A percentile compares a stretch with the other conserved stretches of the same genome.
Conservation (phyloP, 768 basidiomycete genomes). For the Tulasnella sp. region DNA sequence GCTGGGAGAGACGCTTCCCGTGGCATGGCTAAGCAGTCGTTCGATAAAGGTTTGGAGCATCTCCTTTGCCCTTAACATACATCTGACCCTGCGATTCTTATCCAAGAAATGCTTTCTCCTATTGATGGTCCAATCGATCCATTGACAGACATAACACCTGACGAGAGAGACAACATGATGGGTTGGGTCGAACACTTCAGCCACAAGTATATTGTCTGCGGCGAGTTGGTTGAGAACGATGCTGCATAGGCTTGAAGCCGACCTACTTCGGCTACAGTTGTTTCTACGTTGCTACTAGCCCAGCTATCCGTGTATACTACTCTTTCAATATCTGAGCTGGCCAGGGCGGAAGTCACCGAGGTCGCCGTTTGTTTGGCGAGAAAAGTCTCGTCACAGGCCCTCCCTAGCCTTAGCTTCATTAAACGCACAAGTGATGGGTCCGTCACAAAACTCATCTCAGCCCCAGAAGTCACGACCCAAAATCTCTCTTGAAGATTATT, state of each 20-base stretch:
- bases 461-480: background rate
- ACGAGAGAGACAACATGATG: slow-evolving; percentile 92
- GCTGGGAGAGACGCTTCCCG: slow-evolving; percentile 93
- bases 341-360: background rate
- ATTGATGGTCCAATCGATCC: slow-evolving; percentile 83
- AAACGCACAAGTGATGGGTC: background rate
- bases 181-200: slow-evolving; percentile 94
- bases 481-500: background rate
- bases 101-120: slow-evolving; percentile 82
- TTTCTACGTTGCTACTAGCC: background rate
- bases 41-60: slow-evolving; percentile 66
- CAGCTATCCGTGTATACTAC: background rate
- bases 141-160: slow-evolving; percentile 67
- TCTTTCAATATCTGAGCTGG: background rate
- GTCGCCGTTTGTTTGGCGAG: background rate
- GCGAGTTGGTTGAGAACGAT: slow-evolving; percentile 80
- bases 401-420: background rate
- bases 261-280: background rate
- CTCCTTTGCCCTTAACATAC: background rate
- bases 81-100: background rate
- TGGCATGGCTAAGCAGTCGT: slow-evolving; percentile 98
- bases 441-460: background rate
- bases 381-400: background rate
- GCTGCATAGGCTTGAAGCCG: slow-evolving; percentile 30
- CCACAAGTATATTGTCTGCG: slow-evolving; percentile 88